Evolutionary conservation across 768 basidiomycete species (phyloP), one percentile per base, ranked within the genome.

Genomic region (Lactarius tabidus): DNA sequence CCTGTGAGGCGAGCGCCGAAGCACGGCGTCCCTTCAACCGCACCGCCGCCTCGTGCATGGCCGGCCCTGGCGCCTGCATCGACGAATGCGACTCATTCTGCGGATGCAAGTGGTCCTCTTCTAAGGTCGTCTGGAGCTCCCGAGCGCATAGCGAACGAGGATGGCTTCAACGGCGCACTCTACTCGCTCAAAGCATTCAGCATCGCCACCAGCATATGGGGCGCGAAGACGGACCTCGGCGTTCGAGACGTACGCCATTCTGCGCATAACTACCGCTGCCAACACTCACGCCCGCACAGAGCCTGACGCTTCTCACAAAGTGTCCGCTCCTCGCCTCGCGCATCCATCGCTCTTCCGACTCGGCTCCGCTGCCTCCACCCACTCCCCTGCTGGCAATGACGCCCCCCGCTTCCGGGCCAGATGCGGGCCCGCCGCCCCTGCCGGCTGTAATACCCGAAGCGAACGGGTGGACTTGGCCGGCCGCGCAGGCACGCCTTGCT

Each of bases 181-280:
- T 80, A 85, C 67, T 81, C 83, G 1, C 76, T 82, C 6, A 88
- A 87, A 68, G 89, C 89, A 0, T 85, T 91, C 45, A 77, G 80
- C 3, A 79, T 89, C 48, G 87, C 89, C 5, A 75, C 72, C 0
- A 73, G 82, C 6, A 75, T 84, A 3, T 80, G 77, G 70, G 80
- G 81, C 1, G 78, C 89, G 33, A 82, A 85, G 73, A 72, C 75
- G 15, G 76, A 77, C 53, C 73, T 89, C 59, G 85, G 83, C 36
- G 83, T 88, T 1, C 71, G 79, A 69, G 77, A 85, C 69, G 89
- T 89, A 66, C 63, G 84, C 39, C 35, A 33, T 43, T 43, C 39
- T 63, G 59, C 66, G 39, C 33, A 61, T 33, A n/a, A n/a, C n/a
- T n/a, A n/a, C n/a, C n/a, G n/a, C n/a, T n/a, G 48, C 59, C 15